A percentile compares a stretch with the other conserved stretches of the same genome.
Evolutionary conservation across 1,284 basidiomycete genomes (phyloP).

Genomic region (Pterula multifida): DNA sequence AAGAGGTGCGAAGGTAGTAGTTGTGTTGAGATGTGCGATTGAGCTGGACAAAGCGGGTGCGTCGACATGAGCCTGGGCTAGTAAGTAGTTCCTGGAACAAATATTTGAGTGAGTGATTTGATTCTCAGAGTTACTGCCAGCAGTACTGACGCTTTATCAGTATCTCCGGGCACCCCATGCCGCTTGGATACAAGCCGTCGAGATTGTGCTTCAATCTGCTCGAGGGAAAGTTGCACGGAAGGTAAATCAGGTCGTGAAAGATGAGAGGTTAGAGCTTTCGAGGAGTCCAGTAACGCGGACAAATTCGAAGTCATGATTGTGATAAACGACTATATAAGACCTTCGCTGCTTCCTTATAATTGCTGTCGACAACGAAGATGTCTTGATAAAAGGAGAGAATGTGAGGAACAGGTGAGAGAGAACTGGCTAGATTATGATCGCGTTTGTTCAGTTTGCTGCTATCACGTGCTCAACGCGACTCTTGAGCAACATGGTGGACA

Average conservation of each 20-base stretch:
- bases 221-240: constrained; percentile 75
- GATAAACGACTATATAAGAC: background rate
- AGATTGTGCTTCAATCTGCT: constrained; percentile 87
- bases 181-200: constrained; percentile 66
- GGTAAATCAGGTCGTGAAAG: constrained; percentile 70
- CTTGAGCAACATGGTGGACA: too few species aligned
- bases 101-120: background rate
- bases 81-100: constrained; percentile 57
- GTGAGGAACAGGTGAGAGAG: background rate
- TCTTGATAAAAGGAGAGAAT: too few species aligned
- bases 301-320: constrained; percentile 39
- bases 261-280: constrained; percentile 64
- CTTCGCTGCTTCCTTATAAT: too few species aligned
- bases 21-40: constrained; percentile 73
- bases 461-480: background rate
- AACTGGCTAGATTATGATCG: background rate
- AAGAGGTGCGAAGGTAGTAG: constrained; percentile 79
- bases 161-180: constrained; percentile 46
- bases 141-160: constrained; percentile 58
- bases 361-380: too few species aligned
- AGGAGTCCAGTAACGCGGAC: constrained; percentile 58
- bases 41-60: constrained; percentile 69
- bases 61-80: constrained; percentile 86
- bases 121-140: constrained; percentile 6
- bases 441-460: background rate